A percentile compares a stretch with the other conserved stretches of the same genome.
phyloP scores from a whole-genome alignment of 2,329 filamentous ascomycete species.

The Chaetomiaceae sp. region DNA sequence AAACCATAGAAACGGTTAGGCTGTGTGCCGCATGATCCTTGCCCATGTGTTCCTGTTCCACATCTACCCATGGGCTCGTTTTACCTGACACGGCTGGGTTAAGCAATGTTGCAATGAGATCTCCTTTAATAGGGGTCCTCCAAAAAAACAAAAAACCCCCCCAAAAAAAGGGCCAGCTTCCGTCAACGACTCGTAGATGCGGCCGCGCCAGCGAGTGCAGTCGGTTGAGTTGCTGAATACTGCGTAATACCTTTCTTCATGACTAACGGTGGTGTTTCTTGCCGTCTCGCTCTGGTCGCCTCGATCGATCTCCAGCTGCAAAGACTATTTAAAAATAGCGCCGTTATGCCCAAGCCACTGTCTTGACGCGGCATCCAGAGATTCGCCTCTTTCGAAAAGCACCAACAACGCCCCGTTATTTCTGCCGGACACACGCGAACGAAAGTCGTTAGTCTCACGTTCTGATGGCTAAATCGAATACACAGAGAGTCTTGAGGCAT shows the following conservation, averaged over 20 bases:
- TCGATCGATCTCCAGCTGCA: not conserved
- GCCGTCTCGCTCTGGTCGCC: not conserved
- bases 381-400: too few species aligned
- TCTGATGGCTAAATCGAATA: too few species aligned
- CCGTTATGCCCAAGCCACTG: not conserved
- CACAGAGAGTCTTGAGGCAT: too few species aligned
- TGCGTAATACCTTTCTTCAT: too few species aligned
- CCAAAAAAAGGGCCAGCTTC: too few species aligned
- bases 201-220: not conserved
- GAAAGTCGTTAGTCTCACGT: too few species aligned
- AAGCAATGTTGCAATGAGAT: not conserved
- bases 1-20: slow-evolving; percentile 13
- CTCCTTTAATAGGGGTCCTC: too few species aligned
- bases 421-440: too few species aligned
- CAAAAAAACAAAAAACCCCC: too few species aligned
- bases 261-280: not conserved
- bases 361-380: not conserved
- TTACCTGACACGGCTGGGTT: not conserved
- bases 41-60: not conserved
- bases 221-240: too few species aligned
- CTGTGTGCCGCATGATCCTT: slow-evolving; percentile 1
- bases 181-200: not conserved
- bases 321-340: slow-evolving; percentile 1
- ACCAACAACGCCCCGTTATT: too few species aligned
- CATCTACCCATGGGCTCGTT: not conserved